phyloP scores from a whole-genome alignment of 1,284 basidiomycete genomes.

The Ceratobasidium sp. region DNA sequence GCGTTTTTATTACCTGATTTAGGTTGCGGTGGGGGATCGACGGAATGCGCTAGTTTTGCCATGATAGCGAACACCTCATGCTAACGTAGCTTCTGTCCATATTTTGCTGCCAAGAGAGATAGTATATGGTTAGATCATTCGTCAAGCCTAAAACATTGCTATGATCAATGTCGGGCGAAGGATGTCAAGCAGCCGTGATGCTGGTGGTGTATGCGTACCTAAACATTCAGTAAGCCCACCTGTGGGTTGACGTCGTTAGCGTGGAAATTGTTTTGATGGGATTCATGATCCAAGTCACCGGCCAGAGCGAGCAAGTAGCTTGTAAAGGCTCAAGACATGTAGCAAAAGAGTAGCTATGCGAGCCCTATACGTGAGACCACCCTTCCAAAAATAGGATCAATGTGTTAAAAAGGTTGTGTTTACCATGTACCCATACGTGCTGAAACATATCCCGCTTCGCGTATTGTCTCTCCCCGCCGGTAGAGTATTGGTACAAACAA shows the following conservation, averaged over 20 bases:
- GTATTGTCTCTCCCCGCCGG: background rate
- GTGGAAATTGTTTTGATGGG: background rate
- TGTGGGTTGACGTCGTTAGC: background rate
- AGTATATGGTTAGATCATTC: conserved; percentile 5
- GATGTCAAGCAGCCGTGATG: conserved; percentile 11
- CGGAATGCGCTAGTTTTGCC: conserved; percentile 4
- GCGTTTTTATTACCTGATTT: conserved; percentile 26
- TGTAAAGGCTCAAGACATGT: background rate
- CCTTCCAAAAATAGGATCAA: background rate
- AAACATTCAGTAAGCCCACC: background rate
- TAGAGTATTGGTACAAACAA: background rate
- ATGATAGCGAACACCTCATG: conserved; percentile 1
- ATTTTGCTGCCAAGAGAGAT: background rate
- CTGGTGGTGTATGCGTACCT: background rate
- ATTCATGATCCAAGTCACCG: background rate
- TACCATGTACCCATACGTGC: background rate
- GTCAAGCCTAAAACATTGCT: conserved; percentile 2
- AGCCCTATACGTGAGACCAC: background rate
- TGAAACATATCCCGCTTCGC: background rate
- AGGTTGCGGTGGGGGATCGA: conserved; percentile 7
- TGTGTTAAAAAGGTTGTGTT: no score
- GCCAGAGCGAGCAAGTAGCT: background rate
- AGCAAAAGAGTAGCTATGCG: background rate
- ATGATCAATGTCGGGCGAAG: conserved; percentile 30
- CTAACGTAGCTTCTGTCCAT: background rate